Conservation (phyloP, 768 basidiomycete genomes). For the Phylloporus sp. region DNA sequence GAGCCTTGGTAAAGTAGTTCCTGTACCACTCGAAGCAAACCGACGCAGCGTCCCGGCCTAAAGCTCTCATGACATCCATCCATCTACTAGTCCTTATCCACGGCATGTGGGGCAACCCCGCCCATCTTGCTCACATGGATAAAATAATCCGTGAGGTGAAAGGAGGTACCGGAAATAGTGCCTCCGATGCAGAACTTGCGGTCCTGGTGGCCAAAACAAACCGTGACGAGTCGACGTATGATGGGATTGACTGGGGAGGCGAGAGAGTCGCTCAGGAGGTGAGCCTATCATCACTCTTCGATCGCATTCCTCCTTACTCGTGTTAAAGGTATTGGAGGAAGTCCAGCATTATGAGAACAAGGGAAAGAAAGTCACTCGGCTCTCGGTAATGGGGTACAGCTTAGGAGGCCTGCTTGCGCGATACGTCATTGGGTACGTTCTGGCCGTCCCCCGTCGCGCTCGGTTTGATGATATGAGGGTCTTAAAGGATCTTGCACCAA, state of each 20-base stretch:
- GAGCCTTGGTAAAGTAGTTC: too few species aligned
- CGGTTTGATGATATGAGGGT: conserved; percentile 4
- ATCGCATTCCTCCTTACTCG: conserved; percentile 3
- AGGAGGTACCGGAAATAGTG: conserved; percentile 17
- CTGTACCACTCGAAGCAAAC: too few species aligned
- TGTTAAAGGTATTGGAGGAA: conserved; percentile 49
- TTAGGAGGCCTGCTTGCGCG: conserved; percentile 81
- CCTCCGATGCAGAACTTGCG: conserved; percentile 43
- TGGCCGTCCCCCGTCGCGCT: background rate
- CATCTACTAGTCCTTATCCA: conserved; percentile 46
- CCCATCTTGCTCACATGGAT: conserved; percentile 55
- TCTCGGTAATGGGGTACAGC: conserved; percentile 74
- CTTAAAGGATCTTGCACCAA: conserved; percentile 54
- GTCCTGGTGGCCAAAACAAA: conserved; percentile 66
- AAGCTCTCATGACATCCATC: conserved; percentile 28
- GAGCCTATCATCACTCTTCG: conserved; percentile 4
- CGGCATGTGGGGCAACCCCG: conserved; percentile 80
- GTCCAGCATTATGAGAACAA: conserved; percentile 47
- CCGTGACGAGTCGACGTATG: conserved; percentile 63
- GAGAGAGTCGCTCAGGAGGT: conserved; percentile 81
- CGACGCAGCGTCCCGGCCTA: too few species aligned
- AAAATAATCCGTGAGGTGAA: conserved; percentile 48
- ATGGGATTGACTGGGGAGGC: conserved; percentile 81
- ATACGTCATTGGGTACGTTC: conserved; percentile 62
- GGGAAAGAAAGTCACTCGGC: conserved; percentile 56